These are phyloP conservation scores for Bocquillonia castaneifolia DNA, from an alignment of 441 rosid genomes.

Conservation along the genomic window DNA sequence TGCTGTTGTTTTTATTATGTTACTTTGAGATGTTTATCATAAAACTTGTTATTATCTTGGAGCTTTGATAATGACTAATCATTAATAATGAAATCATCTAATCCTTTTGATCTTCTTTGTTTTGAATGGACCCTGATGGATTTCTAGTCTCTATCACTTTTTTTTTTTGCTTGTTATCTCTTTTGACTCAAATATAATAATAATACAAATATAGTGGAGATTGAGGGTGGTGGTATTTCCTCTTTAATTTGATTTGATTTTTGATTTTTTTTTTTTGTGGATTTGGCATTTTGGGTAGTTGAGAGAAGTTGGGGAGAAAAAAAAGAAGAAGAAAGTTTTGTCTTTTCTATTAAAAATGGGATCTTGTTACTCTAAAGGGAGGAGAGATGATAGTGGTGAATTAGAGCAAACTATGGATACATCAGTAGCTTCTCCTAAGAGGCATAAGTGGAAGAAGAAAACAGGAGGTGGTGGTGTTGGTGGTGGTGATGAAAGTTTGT, in stretches of 20 bases:
- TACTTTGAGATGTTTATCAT: background rate
- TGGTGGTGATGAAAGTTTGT: slow-evolving; percentile 40
- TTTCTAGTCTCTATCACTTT: slow-evolving; percentile 7
- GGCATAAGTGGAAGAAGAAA: slow-evolving; percentile 27
- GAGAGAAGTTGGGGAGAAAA: background rate
- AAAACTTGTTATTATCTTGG: background rate
- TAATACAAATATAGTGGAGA: background rate
- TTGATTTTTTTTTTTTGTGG: no score
- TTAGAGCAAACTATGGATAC: slow-evolving; percentile 23
- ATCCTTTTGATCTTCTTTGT: slow-evolving; percentile 11
- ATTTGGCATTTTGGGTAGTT: background rate
- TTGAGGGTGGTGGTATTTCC: background rate
- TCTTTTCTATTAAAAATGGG: slow-evolving; percentile 36
- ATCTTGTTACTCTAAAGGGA: slow-evolving; percentile 51
- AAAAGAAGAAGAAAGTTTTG: background rate
- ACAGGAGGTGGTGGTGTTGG: slow-evolving; percentile 13
- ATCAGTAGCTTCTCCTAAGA: slow-evolving; percentile 24
- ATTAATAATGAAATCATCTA: background rate
- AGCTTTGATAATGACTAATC: background rate
- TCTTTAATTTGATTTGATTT: slow-evolving; percentile 11
- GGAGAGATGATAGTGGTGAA: slow-evolving; percentile 24
- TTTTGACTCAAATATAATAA: slow-evolving; percentile 3
- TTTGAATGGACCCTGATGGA: background rate
- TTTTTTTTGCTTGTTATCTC: background rate
- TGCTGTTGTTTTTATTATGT: background rate